Percentiles rank a stretch among this genome's conserved stretches.
Conservation (phyloP, 345 rosid species). For the Boechera stricta region DNA sequence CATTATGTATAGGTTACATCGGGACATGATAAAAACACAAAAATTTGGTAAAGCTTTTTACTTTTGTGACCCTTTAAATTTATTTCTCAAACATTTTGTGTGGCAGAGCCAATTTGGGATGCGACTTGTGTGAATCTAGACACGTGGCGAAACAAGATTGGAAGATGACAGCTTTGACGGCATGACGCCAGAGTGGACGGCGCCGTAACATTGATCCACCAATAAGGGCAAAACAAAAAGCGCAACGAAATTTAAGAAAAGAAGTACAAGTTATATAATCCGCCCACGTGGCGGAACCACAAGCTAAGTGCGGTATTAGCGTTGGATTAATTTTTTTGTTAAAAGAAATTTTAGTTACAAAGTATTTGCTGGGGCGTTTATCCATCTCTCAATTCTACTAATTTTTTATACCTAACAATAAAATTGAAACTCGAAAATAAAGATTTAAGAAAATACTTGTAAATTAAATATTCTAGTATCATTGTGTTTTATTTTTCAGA, state of each 20-base stretch:
- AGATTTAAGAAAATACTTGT: background rate
- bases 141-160: constrained; percentile 31
- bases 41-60: background rate
- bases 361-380: background rate
- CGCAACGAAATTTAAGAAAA: background rate
- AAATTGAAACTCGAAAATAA: background rate
- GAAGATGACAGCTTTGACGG: constrained; percentile 40
- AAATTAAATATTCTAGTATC: background rate
- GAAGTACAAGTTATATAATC: background rate
- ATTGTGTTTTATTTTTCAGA: background rate
- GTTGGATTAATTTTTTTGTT: constrained; percentile 8
- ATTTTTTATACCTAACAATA: background rate
- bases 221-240: constrained; percentile 19
- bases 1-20: background rate
- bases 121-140: constrained; percentile 3
- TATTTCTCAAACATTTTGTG: constrained; percentile 35
- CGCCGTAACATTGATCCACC: constrained; percentile 41
- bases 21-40: background rate
- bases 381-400: background rate
- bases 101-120: constrained; percentile 32
- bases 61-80: background rate
- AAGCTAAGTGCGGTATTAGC: constrained; percentile 39
- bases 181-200: constrained; percentile 39
- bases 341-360: background rate
- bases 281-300: constrained; percentile 34